These are phyloP conservation scores for Zopfia rhizophila DNA, from an alignment of 2,329 filamentous ascomycete species.

Conservation along the genomic window DNA sequence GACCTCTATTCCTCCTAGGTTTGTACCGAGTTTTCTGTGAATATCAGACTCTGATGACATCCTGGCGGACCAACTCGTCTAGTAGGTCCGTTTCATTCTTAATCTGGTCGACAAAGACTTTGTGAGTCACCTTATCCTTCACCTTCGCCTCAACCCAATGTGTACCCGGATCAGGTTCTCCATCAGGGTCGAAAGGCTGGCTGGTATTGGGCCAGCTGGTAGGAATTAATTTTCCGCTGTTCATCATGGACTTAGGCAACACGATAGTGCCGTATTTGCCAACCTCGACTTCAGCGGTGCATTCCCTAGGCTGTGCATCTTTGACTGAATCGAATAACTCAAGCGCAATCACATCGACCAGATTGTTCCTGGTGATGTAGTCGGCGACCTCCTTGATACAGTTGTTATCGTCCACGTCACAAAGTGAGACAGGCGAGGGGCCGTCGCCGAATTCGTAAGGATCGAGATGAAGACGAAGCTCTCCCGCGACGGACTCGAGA, in stretches of 20 bases:
- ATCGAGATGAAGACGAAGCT: conserved; percentile 17
- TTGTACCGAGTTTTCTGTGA: conserved; percentile 11
- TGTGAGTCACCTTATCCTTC: conserved; percentile 15
- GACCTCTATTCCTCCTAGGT: conserved; percentile 6
- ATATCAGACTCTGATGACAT: conserved; percentile 14
- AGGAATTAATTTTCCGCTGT: conserved; percentile 13
- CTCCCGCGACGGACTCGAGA: conserved; percentile 12
- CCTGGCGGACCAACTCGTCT: conserved; percentile 7
- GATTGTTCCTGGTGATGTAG: conserved; percentile 16
- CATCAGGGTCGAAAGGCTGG: conserved; percentile 13
- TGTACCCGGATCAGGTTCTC: conserved; percentile 12
- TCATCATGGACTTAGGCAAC: conserved; percentile 19
- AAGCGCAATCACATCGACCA: conserved; percentile 14
- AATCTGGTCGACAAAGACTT: conserved; percentile 16
- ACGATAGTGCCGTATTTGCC: conserved; percentile 9
- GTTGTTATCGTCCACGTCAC: conserved; percentile 11
- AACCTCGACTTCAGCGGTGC: conserved; percentile 13
- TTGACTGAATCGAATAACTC: conserved; percentile 11
- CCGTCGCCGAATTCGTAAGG: conserved; percentile 14
- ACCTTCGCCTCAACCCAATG: conserved; percentile 16
- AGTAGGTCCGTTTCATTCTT: conserved; percentile 18
- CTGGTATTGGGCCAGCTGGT: conserved; percentile 13
- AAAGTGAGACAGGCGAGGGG: conserved; percentile 15
- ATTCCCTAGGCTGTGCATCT: conserved; percentile 15
- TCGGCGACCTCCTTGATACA: conserved; percentile 11